phyloP scores from a whole-genome alignment of 352 stramenopile genomes.

The Halophytophthora batemanensis region DNA sequence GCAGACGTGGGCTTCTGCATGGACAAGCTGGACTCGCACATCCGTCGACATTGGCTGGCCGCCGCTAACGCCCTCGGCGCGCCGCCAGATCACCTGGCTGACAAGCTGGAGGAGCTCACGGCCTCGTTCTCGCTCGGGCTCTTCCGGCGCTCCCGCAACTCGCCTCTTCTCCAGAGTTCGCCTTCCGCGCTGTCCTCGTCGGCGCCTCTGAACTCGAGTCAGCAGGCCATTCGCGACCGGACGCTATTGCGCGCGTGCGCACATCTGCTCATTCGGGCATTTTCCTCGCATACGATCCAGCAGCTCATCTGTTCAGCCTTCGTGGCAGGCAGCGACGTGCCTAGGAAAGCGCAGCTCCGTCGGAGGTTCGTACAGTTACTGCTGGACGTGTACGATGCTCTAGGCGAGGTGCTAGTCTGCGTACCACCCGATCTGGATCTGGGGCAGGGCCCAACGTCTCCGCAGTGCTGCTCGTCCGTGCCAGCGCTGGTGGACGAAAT shows the following conservation, averaged over 20 bases:
- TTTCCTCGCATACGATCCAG: constrained; percentile 6
- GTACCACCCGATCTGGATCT: not conserved
- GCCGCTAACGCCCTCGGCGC: constrained; percentile 2
- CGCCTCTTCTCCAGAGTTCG: constrained; percentile 6
- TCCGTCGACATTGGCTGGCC: constrained; percentile 8
- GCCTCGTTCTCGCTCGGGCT: constrained; percentile 5
- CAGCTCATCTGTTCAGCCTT: constrained; percentile 3
- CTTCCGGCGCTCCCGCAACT: constrained; percentile 1
- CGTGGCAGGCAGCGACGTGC: not conserved
- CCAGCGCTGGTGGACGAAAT: constrained; percentile 32
- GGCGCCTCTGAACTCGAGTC: not conserved
- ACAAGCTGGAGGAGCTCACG: constrained; percentile 2
- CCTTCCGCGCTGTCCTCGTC: too few species aligned
- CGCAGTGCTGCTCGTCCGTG: constrained; percentile 1
- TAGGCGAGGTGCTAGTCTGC: constrained; percentile 3
- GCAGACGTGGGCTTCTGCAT: constrained; percentile 1
- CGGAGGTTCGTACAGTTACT: constrained; percentile 8
- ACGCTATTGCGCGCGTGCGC: not conserved
- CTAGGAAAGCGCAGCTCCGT: constrained; percentile 1
- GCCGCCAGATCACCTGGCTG: not conserved
- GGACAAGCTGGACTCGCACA: not conserved
- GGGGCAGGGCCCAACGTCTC: not conserved
- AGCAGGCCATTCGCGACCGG: not conserved
- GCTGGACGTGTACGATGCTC: constrained; percentile 7
- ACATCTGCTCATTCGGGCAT: constrained; percentile 12